Conservation (phyloP, 2,329 filamentous ascomycete species). For the Zarea fungicola region DNA sequence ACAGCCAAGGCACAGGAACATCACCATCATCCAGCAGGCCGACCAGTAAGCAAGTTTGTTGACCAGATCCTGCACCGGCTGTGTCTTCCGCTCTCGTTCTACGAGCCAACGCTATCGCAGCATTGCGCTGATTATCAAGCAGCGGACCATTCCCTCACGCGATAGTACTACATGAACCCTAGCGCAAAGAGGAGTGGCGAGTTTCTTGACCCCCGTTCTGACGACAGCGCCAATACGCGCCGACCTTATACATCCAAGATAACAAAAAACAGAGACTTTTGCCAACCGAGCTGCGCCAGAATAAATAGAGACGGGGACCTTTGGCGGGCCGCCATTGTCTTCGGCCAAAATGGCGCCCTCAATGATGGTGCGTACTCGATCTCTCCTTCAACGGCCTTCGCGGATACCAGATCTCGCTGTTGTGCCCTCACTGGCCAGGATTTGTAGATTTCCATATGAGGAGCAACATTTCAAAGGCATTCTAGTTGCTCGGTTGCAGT, state of each 20-base stretch:
- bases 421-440: neutral
- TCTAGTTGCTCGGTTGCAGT: neutral
- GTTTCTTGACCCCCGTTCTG: conserved; percentile 11
- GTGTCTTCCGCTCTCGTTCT: neutral
- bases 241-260: conserved; percentile 2
- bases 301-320: conserved; percentile 20
- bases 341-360: conserved; percentile 34
- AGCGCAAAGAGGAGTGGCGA: conserved; percentile 10
- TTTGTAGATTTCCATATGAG: neutral
- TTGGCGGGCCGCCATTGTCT: conserved; percentile 31
- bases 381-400: neutral
- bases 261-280: neutral
- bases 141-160: neutral
- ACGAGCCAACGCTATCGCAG: neutral
- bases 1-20: conserved; percentile 8
- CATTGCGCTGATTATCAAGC: too few relatives aligned
- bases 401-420: neutral
- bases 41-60: neutral
- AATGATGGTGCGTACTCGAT: conserved; percentile 44
- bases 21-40: conserved; percentile 7
- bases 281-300: neutral
- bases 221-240: conserved; percentile 7
- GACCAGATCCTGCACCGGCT: neutral
- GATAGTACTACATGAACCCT: conserved; percentile 7
- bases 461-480: neutral